Evolutionary conservation across 73 alveolate genomes (phyloP).

Genomic region (Stentor roeselii): DNA sequence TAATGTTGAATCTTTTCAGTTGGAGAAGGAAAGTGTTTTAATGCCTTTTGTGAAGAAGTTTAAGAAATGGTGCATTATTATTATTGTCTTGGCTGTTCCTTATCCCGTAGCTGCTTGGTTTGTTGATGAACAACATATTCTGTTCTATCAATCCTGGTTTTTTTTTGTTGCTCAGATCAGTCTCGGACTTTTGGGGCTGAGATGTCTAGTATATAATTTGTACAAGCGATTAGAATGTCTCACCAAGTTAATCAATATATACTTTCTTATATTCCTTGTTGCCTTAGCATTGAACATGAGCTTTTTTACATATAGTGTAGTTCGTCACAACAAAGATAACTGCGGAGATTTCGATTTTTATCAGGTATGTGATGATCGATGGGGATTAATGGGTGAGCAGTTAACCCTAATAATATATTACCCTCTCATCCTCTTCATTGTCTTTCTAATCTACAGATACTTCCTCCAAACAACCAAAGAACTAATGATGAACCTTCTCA

Average conservation of each 20-base stretch:
- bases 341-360: neutral
- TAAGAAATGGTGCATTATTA: neutral
- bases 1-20: neutral
- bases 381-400: slow-evolving; percentile 8
- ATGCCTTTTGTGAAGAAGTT: neutral
- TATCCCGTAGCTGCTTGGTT: neutral
- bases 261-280: neutral
- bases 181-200: neutral
- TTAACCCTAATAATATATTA: neutral
- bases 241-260: neutral
- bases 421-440: neutral
- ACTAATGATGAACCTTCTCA: neutral
- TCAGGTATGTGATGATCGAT: neutral
- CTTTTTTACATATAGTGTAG: neutral
- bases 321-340: neutral
- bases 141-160: neutral
- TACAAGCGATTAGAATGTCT: neutral
- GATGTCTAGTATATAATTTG: neutral
- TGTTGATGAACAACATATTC: neutral
- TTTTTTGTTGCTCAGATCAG: neutral
- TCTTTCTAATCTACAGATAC: neutral
- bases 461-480: neutral
- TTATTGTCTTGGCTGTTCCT: neutral
- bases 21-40: neutral
- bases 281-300: neutral